Conservation (phyloP, 2,329 filamentous ascomycete species). For the Amauroascus verrucosus region DNA sequence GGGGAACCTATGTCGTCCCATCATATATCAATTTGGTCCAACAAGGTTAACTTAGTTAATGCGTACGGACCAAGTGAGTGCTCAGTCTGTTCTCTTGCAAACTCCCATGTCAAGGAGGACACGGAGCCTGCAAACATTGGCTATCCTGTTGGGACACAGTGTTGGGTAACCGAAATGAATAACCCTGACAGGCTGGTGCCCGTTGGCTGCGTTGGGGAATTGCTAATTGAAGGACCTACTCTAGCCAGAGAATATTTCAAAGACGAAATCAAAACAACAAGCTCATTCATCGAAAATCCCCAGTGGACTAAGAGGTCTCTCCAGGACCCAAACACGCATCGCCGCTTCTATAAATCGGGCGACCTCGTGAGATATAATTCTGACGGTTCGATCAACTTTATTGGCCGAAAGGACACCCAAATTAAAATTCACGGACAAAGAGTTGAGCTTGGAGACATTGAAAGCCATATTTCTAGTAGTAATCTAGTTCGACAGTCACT, state of each 20-base stretch:
- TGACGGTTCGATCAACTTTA: constrained; percentile 15
- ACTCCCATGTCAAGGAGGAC: not conserved
- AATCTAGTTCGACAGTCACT: constrained; percentile 6
- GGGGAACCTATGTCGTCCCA: constrained; percentile 21
- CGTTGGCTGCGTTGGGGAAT: constrained; percentile 32
- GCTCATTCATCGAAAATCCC: constrained; percentile 19
- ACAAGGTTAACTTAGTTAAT: constrained; percentile 29
- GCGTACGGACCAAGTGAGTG: constrained; percentile 22
- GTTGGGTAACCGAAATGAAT: constrained; percentile 20
- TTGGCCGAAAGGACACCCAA: constrained; percentile 40
- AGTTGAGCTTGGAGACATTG: constrained; percentile 76
- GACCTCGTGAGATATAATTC: constrained; percentile 18
- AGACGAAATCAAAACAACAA: constrained; percentile 16
- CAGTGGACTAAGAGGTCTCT: constrained; percentile 13
- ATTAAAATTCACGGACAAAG: constrained; percentile 77
- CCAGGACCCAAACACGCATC: not conserved
- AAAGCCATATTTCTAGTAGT: constrained; percentile 46
- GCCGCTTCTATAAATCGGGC: constrained; percentile 19
- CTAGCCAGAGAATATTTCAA: constrained; percentile 30
- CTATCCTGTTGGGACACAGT: constrained; percentile 8
- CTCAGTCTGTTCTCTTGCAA: not conserved
- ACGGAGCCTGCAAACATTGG: constrained; percentile 15
- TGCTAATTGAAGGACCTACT: constrained; percentile 33
- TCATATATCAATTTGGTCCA: constrained; percentile 20
- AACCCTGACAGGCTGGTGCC: constrained; percentile 20